Evolutionary conservation across 192 early-diverging fungal species (phyloP).

Genomic region (Rhizophagus sp.): DNA sequence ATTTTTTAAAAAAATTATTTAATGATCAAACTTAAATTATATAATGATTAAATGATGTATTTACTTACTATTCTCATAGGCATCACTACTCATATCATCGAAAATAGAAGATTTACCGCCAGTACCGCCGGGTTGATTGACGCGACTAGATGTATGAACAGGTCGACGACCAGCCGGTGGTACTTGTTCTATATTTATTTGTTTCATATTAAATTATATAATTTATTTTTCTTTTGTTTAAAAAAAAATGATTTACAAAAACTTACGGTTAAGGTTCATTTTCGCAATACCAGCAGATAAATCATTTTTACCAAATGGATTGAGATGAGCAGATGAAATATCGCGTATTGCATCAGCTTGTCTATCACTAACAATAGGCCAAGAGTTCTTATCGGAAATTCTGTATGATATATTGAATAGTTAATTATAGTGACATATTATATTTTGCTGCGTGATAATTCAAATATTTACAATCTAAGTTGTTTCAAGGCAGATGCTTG

Average conservation of each 20-base stretch:
- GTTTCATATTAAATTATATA: not conserved
- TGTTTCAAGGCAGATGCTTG: slow-evolving; percentile 30
- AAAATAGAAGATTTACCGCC: slow-evolving; percentile 30
- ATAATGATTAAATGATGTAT: not conserved
- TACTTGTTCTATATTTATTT: not conserved
- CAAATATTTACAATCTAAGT: slow-evolving; percentile 28
- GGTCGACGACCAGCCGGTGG: slow-evolving; percentile 2
- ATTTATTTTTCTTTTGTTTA: not conserved
- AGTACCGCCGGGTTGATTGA: slow-evolving; percentile 31
- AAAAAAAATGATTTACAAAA: not conserved
- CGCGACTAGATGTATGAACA: slow-evolving; percentile 28
- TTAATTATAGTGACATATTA: not conserved
- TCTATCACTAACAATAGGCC: slow-evolving; percentile 43
- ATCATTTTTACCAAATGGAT: slow-evolving; percentile 38
- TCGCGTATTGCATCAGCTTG: slow-evolving; percentile 39
- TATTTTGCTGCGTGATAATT: too few species aligned
- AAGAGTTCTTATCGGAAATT: slow-evolving; percentile 29
- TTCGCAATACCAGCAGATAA: slow-evolving; percentile 23
- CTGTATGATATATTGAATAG: not conserved
- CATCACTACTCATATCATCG: not conserved
- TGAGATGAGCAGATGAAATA: slow-evolving; percentile 37
- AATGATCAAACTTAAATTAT: not conserved
- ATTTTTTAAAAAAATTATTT: not conserved
- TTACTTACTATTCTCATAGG: not conserved
- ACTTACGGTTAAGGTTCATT: slow-evolving; percentile 7